These are phyloP conservation scores for Cenchrus fungigraminus DNA, from an alignment of 176 grass and related monocot species.

Conservation along the genomic window DNA sequence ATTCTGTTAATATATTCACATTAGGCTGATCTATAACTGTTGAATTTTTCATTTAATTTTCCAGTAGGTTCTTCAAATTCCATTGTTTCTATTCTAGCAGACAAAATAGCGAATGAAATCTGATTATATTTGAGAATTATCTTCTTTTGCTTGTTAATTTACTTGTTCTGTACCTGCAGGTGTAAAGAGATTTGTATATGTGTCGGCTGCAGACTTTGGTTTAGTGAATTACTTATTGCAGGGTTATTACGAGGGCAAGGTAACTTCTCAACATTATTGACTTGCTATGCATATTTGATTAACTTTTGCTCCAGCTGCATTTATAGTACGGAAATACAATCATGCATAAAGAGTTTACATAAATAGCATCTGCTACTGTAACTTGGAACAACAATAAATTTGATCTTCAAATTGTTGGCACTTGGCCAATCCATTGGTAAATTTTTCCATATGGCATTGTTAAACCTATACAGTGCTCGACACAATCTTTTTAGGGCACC, in stretches of 20 bases:
- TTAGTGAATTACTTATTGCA: slow-evolving; percentile 73
- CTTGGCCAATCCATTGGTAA: neutral
- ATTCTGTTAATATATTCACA: slow-evolving; percentile 14
- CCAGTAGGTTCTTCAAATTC: neutral
- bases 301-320: neutral
- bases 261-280: slow-evolving; percentile 34
- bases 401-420: neutral
- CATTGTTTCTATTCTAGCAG: slow-evolving; percentile 1
- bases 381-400: neutral
- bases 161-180: slow-evolving; percentile 53
- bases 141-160: neutral
- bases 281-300: neutral
- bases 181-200: slow-evolving; percentile 91
- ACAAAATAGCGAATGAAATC: neutral
- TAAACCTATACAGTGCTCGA: neutral
- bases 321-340: slow-evolving; percentile 15
- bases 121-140: neutral
- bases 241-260: slow-evolving; percentile 97
- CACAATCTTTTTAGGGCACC: neutral
- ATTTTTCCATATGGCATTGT: neutral
- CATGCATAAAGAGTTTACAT: neutral
- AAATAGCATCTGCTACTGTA: neutral
- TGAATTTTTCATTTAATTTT: neutral
- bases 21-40: neutral
- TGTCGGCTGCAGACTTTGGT: slow-evolving; percentile 95